Conservation (phyloP, 257 asterid genomes). For the Nicotiana sylvestris region DNA sequence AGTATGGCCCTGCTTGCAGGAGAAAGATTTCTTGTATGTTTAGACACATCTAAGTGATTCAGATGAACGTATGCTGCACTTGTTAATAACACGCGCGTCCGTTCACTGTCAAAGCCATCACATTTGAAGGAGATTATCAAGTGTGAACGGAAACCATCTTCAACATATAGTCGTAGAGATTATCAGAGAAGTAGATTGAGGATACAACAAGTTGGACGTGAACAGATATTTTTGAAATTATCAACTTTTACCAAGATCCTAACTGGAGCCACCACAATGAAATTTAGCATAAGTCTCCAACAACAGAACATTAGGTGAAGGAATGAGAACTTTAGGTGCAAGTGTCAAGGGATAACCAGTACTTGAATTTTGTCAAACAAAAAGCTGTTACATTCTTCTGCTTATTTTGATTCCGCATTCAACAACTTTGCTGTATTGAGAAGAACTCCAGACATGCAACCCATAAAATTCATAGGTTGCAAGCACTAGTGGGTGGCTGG, state of each 20-base stretch:
- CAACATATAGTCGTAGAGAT: background rate
- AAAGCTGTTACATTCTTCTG: background rate
- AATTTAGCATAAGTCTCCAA: conserved; percentile 4
- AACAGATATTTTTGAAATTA: background rate
- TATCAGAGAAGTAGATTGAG: background rate
- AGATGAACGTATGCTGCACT: conserved; percentile 93
- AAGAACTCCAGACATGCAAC: background rate
- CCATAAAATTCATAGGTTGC: background rate
- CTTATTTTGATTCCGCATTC: background rate
- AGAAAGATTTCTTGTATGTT: conserved; percentile 84
- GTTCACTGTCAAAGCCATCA: conserved; percentile 57
- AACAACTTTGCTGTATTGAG: background rate
- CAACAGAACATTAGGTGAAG: background rate
- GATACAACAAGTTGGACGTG: background rate
- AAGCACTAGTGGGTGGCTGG: background rate
- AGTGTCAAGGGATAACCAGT: background rate
- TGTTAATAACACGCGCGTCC: conserved; percentile 53
- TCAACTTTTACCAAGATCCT: background rate
- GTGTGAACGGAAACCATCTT: background rate
- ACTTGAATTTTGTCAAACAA: conserved; percentile 4
- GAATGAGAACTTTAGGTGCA: background rate
- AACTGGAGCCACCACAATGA: background rate
- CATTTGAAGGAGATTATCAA: background rate
- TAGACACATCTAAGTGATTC: conserved; percentile 68
- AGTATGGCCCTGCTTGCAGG: conserved; percentile 90